Evolutionary conservation across 305 asterid species (phyloP).

Genomic region (Ajuga reptans): DNA sequence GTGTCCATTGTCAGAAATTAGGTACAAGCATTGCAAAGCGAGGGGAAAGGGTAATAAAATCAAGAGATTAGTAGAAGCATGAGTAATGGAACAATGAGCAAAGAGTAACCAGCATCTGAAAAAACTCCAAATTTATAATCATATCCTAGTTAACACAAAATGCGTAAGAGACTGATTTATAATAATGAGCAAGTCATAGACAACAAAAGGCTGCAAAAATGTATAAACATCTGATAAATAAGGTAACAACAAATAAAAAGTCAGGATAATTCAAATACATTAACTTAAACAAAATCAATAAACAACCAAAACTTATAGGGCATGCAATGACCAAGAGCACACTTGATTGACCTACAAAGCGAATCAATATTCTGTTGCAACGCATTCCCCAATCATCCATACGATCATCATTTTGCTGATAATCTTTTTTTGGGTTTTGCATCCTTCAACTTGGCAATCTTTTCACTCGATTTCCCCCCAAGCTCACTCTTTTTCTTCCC

Average conservation of each 20-base stretch:
- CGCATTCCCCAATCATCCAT: background rate
- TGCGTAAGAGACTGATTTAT: too few relatives aligned
- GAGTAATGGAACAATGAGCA: too few relatives aligned
- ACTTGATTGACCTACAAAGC: background rate
- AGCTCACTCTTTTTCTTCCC: conserved; percentile 22
- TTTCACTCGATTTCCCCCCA: conserved; percentile 10
- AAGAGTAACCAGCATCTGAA: too few relatives aligned
- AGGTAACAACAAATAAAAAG: background rate
- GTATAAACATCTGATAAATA: too few relatives aligned
- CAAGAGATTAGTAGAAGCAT: too few relatives aligned
- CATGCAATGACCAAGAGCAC: background rate
- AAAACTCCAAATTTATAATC: too few relatives aligned
- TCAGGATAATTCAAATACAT: conserved; percentile 14
- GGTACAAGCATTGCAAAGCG: too few relatives aligned
- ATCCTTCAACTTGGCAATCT: conserved; percentile 23
- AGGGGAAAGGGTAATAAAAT: too few relatives aligned
- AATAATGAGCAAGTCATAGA: too few relatives aligned
- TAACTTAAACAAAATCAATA: conserved; percentile 7
- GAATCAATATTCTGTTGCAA: background rate
- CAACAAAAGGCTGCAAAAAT: too few relatives aligned
- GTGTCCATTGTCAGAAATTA: too few relatives aligned
- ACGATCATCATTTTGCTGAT: conserved; percentile 17
- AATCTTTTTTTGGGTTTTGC: conserved; percentile 21
- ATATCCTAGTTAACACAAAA: too few relatives aligned
- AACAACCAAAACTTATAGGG: conserved; percentile 24